phyloP scores from a whole-genome alignment of 129 eudicot species.

The Mikania micrantha region DNA sequence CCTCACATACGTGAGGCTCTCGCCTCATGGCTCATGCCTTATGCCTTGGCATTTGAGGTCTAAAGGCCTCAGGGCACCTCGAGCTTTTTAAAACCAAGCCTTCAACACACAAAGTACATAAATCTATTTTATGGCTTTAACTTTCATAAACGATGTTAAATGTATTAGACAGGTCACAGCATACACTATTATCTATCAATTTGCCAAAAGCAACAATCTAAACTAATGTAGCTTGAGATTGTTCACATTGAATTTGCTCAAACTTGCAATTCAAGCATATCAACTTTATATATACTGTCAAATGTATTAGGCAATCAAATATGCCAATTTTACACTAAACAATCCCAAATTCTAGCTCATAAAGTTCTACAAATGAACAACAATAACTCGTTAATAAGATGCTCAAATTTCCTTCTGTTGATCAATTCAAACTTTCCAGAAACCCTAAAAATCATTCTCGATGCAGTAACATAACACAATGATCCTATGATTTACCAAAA shows the following conservation, averaged over 20 bases:
- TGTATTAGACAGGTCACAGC: neutral
- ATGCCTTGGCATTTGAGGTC: too few relatives aligned
- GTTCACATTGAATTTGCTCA: neutral
- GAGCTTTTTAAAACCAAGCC: too few relatives aligned
- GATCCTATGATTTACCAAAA: neutral
- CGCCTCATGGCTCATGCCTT: too few relatives aligned
- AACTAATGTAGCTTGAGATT: too few relatives aligned
- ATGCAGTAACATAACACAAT: neutral
- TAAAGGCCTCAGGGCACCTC: too few relatives aligned
- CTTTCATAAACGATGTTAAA: neutral
- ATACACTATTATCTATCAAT: neutral
- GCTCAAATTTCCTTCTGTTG: neutral
- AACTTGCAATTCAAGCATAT: neutral
- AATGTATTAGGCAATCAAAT: neutral
- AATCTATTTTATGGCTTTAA: neutral
- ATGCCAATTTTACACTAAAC: neutral
- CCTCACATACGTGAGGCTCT: too few relatives aligned
- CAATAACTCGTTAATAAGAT: neutral
- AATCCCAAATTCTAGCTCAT: neutral
- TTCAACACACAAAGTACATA: neutral
- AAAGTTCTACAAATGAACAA: neutral
- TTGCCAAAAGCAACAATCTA: neutral
- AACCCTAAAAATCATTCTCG: neutral
- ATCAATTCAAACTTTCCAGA: neutral
- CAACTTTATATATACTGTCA: neutral